A percentile compares a stretch with the other conserved stretches of the same genome.
Conservation (phyloP, 73 alveolate species). For the Diophrys appendiculata region DNA sequence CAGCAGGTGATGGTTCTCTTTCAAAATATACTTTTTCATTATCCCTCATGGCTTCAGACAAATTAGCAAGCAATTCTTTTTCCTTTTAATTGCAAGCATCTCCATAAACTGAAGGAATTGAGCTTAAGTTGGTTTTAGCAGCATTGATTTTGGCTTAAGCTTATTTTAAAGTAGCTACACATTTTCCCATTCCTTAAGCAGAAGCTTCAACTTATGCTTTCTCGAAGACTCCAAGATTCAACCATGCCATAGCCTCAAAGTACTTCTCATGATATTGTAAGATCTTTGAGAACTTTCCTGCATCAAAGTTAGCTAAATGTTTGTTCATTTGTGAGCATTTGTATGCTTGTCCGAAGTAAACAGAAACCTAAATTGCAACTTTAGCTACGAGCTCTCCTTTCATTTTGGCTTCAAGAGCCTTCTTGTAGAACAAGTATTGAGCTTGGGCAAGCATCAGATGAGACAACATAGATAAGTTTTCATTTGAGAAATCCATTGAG, state of each 20-base stretch:
- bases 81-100: conserved; percentile 27
- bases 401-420: conserved; percentile 29
- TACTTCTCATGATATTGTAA: conserved; percentile 27
- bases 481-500: conserved; percentile 40
- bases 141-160: not conserved
- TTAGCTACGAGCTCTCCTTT: conserved; percentile 26
- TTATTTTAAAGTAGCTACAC: conserved; percentile 4
- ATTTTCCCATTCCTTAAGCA: conserved; percentile 47
- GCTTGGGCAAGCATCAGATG: conserved; percentile 58
- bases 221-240: conserved; percentile 20
- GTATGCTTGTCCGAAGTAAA: conserved; percentile 41
- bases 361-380: conserved; percentile 36
- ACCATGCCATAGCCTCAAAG: conserved; percentile 51
- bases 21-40: conserved; percentile 36
- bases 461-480: conserved; percentile 28
- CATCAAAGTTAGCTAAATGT: conserved; percentile 2
- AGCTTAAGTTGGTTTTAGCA: conserved; percentile 13
- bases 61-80: not conserved
- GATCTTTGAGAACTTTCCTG: conserved; percentile 32
- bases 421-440: conserved; percentile 48
- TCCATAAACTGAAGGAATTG: conserved; percentile 26
- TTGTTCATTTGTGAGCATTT: conserved; percentile 34
- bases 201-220: conserved; percentile 14
- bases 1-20: conserved; percentile 17
- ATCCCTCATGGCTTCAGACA: conserved; percentile 11